A percentile compares a stretch with the other conserved stretches of the same genome.
Conservation (phyloP, 2,329 filamentous ascomycete genomes). For the Fragosphaeria purpurea region DNA sequence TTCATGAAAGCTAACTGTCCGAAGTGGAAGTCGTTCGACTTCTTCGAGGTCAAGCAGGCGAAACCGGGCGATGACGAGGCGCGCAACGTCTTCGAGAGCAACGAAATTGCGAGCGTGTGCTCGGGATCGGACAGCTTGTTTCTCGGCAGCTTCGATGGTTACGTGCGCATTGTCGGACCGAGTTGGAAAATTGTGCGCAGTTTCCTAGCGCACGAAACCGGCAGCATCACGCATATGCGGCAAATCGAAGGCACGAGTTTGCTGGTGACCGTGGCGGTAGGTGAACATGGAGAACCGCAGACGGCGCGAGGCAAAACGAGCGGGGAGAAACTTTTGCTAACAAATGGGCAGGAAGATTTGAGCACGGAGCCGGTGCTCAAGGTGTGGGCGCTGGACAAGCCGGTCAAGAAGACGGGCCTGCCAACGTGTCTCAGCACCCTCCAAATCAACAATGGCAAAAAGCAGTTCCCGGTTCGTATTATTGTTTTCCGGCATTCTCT, state of each 20-base stretch:
- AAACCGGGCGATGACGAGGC: conserved; percentile 70
- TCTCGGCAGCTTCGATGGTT: conserved; percentile 74
- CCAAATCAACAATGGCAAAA: conserved; percentile 77
- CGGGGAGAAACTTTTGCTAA: neutral
- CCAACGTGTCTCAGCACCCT: conserved; percentile 83
- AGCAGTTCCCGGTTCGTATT: conserved; percentile 71
- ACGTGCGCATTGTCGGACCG: conserved; percentile 77
- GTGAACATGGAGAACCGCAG: conserved; percentile 12
- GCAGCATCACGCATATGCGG: conserved; percentile 80
- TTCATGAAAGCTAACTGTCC: neutral
- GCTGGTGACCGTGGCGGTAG: conserved; percentile 67
- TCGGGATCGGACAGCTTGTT: conserved; percentile 86
- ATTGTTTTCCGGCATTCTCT: too few relatives aligned
- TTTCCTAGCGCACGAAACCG: conserved; percentile 77
- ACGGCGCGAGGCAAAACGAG: conserved; percentile 20
- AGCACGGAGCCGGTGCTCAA: conserved; percentile 81
- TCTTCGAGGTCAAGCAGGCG: conserved; percentile 90
- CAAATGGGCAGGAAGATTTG: conserved; percentile 58
- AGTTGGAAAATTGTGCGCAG: conserved; percentile 77
- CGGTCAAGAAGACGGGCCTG: conserved; percentile 84
- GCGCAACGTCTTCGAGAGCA: conserved; percentile 69
- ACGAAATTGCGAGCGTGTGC: conserved; percentile 72
- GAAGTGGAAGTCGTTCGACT: conserved; percentile 98
- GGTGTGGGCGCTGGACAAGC: conserved; percentile 94
- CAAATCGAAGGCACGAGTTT: conserved; percentile 81